Evolutionary conservation across 2,329 filamentous ascomycete genomes (phyloP), one percentile per base, ranked within the genome.

Genomic region (Xylaria sp.): DNA sequence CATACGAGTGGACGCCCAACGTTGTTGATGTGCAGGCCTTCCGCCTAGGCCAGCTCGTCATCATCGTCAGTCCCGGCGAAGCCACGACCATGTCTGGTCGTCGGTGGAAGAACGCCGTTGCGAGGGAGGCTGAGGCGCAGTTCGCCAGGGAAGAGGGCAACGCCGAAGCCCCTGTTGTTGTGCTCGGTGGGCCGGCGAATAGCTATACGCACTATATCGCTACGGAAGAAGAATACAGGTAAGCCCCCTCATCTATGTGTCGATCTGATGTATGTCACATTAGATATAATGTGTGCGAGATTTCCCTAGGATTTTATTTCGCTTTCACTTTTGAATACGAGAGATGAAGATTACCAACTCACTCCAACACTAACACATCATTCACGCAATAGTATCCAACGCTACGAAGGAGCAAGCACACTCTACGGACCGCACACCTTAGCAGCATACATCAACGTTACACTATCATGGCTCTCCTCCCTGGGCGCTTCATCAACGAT

Each of bases 51-150:
- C 92, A 96, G 76, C 82, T 98, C 7, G 84, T 97, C 66, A 91
- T 98, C 70, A 90, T 98, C 70, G 89, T 97, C 33, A 92, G 91
- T 39, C 92, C 94, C 0, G 94, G 94, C 36, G 95, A 98, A 80
- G 94, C 92, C 0, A 96, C 92, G 0, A 98, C 94, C 4, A 98
- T 98, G 95, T 89, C 93, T 1, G 94, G 94, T 0, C 88, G 94
- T 25, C 89, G 95, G 31, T 98, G 95, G 94, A 92, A 91, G 76
- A 85, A 88, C 39, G 90, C 92, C 0, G 85, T 97, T 18, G 80
- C 83, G 1, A 81, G 84, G 20, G 84, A 85, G n/a, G 86, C 88
- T 8, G 80, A 83, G 1, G 68, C 72, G 0, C 73, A 82, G 0
- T 84, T 87, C 10, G 75, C 85, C 1, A 79, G 86, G 5, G 81